phyloP scores from a whole-genome alignment of 1,139 yeast species.

The Geotrichum restrictum region DNA sequence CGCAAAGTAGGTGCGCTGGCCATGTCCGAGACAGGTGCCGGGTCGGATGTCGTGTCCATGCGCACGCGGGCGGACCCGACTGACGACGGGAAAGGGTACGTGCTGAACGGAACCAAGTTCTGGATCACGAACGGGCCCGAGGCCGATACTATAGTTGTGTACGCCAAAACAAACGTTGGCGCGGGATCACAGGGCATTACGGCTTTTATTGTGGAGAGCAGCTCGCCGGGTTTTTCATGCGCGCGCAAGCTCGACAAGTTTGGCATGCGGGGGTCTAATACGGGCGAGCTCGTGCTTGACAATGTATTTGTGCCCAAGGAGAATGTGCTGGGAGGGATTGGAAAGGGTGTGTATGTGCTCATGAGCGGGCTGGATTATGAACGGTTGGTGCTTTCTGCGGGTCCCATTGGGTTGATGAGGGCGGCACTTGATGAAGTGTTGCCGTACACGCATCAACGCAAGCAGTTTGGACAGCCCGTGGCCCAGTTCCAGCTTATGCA shows the following conservation, averaged over 20 bases:
- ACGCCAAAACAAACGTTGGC: slow-evolving; percentile 38
- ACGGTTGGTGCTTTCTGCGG: slow-evolving; percentile 37
- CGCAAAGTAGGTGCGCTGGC: slow-evolving; percentile 36
- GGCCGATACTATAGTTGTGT: slow-evolving; percentile 37
- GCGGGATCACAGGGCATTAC: slow-evolving; percentile 38
- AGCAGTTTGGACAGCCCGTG: slow-evolving; percentile 38
- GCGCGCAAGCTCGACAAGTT: slow-evolving; percentile 37
- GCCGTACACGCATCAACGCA: slow-evolving; percentile 36
- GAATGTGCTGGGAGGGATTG: slow-evolving; percentile 34
- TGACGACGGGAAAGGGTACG: slow-evolving; percentile 35
- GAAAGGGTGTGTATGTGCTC: slow-evolving; percentile 36
- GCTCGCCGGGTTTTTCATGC: slow-evolving; percentile 34
- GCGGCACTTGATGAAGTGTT: slow-evolving; percentile 38
- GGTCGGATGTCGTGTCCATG: slow-evolving; percentile 39
- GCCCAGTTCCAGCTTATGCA: slow-evolving; percentile 38
- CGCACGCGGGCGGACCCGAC: slow-evolving; percentile 34
- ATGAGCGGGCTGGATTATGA: slow-evolving; percentile 38
- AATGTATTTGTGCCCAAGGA: slow-evolving; percentile 38
- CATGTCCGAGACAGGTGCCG: slow-evolving; percentile 39
- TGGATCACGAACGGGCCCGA: slow-evolving; percentile 42
- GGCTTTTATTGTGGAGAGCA: slow-evolving; percentile 36
- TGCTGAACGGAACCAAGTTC: slow-evolving; percentile 39
- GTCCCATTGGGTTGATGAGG: slow-evolving; percentile 37
- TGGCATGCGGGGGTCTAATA: slow-evolving; percentile 39
- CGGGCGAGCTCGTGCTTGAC: slow-evolving; percentile 37